Base-by-base conservation (phyloP, 1,139 yeast genomes). In the Candida dubliniensis region DNA sequence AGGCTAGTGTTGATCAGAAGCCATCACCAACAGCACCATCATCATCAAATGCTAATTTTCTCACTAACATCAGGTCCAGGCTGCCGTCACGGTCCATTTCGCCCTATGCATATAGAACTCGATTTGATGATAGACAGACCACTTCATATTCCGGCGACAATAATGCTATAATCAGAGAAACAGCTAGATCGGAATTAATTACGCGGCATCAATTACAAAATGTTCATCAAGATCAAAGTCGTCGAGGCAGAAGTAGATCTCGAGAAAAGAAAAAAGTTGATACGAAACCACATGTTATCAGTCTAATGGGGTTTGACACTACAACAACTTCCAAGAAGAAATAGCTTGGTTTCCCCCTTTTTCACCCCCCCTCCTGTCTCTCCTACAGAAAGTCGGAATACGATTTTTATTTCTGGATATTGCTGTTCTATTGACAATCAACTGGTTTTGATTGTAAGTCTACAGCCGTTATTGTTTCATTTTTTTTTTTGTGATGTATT, bases 261-360 rank as follows among this genome's bases (percentile, higher is more conserved):
- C 34, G 50, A n/a, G 47, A 47, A 13, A 41, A 40, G 31, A 37
- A 53, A 27, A 46, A 46, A 56, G 56, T 4, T 49, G 68, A 44
- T 69, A 72, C 13, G 49, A 70, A 24, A 45, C 64, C 5, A 50
- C 38, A 38, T 15, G 32, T 30, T 3, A 59, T 66, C 43, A 61
- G 69, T 37, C 47, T 84, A 54, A 82, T 85, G 88, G 95, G 93
- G 3, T 83, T 83, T 54, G 66, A 44, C 29, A 41, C 47, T 31
- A 33, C 38, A 2, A 33, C 40, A 65, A 1, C 74, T 73, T 38
- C 82, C 77, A 57, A 71, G 89, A 47, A 89, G 8, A 41, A 31
- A 30, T 10, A n/a, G 12, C 31, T 4, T 14, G 36, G 26, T 30
- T 29, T 18, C n/a, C n/a, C n/a, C 23, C 5, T n/a, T n/a, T n/a